A percentile compares a stretch with the other conserved stretches of the same genome.
Conservation (phyloP, 2,329 filamentous ascomycete species). For the Claviceps purpurea region DNA sequence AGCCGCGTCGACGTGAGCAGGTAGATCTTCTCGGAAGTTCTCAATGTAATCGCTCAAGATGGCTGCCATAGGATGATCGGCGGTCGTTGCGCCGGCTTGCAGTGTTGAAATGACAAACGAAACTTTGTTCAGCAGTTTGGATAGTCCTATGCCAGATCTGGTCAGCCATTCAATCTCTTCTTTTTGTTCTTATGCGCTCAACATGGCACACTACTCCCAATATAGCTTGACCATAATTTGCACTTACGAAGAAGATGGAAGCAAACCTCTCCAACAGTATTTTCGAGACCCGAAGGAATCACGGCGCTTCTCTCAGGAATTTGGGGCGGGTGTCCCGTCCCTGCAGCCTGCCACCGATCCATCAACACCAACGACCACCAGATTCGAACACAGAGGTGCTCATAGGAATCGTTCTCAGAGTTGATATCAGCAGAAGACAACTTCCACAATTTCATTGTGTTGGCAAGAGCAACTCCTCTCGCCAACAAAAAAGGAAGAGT, state of each 20-base stretch:
- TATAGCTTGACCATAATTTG: neutral
- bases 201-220: neutral
- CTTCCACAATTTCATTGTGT: constrained; percentile 46
- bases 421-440: constrained; percentile 29
- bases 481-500: constrained; percentile 41
- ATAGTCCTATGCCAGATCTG: constrained; percentile 29
- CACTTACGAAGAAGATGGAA: constrained; percentile 52
- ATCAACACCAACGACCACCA: constrained; percentile 64
- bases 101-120: constrained; percentile 24
- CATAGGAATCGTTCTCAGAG: constrained; percentile 44
- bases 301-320: constrained; percentile 51
- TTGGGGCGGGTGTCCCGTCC: constrained; percentile 46
- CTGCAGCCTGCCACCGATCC: constrained; percentile 62
- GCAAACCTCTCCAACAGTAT: constrained; percentile 46
- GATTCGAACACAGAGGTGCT: constrained; percentile 47
- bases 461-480: constrained; percentile 51
- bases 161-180: neutral
- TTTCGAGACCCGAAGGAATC: constrained; percentile 43
- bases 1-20: constrained; percentile 38
- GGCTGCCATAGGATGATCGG: constrained; percentile 20
- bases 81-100: constrained; percentile 20
- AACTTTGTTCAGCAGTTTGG: constrained; percentile 36
- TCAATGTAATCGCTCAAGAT: constrained; percentile 32
- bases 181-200: neutral
- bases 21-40: constrained; percentile 51